Evolutionary conservation across 2,329 filamentous ascomycete species (phyloP).

Genomic region (Fusarium tuaranense): DNA sequence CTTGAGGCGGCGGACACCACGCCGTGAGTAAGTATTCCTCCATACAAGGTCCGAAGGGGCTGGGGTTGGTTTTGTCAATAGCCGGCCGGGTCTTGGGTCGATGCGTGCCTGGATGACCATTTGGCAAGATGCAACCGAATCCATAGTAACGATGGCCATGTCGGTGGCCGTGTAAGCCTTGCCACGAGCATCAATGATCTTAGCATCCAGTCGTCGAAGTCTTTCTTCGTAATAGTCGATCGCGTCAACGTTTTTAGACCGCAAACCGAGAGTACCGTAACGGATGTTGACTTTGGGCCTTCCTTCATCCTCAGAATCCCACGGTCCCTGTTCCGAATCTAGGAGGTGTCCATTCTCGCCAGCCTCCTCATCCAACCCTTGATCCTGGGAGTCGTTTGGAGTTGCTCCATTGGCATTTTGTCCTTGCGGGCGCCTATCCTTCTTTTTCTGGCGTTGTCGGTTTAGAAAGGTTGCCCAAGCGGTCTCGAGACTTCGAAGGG

Average conservation of each 20-base stretch:
- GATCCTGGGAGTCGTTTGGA: slow-evolving; percentile 44
- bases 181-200: slow-evolving; percentile 76
- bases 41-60: slow-evolving; percentile 94
- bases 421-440: slow-evolving; percentile 1
- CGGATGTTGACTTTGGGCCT: slow-evolving; percentile 80
- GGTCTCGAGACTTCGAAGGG: slow-evolving; percentile 81
- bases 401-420: slow-evolving; percentile 26
- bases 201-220: slow-evolving; percentile 81
- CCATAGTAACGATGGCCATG: slow-evolving; percentile 96
- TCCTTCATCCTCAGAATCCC: slow-evolving; percentile 55
- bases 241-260: slow-evolving; percentile 82
- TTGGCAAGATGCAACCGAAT: slow-evolving; percentile 90
- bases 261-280: slow-evolving; percentile 80
- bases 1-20: slow-evolving; percentile 77
- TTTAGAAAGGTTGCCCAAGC: slow-evolving; percentile 78
- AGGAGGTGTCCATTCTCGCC: slow-evolving; percentile 73
- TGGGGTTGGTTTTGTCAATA: slow-evolving; percentile 88
- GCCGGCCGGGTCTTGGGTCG: slow-evolving; percentile 86
- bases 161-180: slow-evolving; percentile 83
- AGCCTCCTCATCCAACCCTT: slow-evolving; percentile 56
- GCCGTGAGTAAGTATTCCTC: slow-evolving; percentile 89
- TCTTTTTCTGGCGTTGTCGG: slow-evolving; percentile 37
- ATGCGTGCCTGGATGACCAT: slow-evolving; percentile 97
- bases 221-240: slow-evolving; percentile 95
- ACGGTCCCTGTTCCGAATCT: slow-evolving; percentile 52